Evolutionary conservation across 2,329 filamentous ascomycete genomes (phyloP).

Genomic region (Thielaviopsis ethacetica): DNA sequence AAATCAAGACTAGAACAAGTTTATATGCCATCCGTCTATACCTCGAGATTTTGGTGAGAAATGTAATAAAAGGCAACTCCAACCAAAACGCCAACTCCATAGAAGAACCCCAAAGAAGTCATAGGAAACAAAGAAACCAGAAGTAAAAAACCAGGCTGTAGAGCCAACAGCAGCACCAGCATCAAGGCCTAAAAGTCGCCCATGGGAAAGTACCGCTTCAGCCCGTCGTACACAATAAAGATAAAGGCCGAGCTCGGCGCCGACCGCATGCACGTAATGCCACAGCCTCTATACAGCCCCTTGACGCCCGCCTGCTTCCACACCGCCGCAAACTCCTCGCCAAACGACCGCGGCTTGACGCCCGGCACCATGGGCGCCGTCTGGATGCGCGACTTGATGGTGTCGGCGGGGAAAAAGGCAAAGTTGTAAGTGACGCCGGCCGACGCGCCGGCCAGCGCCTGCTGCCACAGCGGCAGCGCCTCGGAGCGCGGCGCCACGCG

Average conservation of each 20-base stretch:
- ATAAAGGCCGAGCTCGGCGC: slow-evolving; percentile 97
- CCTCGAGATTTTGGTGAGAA: not conserved
- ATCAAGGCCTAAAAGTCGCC: slow-evolving; percentile 16
- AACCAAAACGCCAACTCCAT: slow-evolving; percentile 5
- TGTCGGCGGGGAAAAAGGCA: slow-evolving; percentile 91
- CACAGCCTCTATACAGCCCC: slow-evolving; percentile 85
- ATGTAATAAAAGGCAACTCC: not conserved
- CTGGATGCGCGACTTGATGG: slow-evolving; percentile 94
- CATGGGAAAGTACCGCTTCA: slow-evolving; percentile 53
- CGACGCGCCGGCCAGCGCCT: slow-evolving; percentile 70
- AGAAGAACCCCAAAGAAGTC: slow-evolving; percentile 14
- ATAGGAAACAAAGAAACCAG: slow-evolving; percentile 15
- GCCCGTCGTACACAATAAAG: slow-evolving; percentile 81
- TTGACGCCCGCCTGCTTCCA: slow-evolving; percentile 70
- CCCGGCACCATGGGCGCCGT: slow-evolving; percentile 53
- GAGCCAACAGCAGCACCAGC: too few species aligned
- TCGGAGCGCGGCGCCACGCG: slow-evolving; percentile 40
- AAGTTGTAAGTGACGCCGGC: slow-evolving; percentile 95
- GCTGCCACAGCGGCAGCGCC: slow-evolving; percentile 65
- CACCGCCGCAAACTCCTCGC: slow-evolving; percentile 51
- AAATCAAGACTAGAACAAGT: not conserved
- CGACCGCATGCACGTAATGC: slow-evolving; percentile 74
- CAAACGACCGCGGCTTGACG: slow-evolving; percentile 48
- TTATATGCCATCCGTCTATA: not conserved
- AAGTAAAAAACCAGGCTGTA: slow-evolving; percentile 5